A percentile compares a stretch with the other conserved stretches of the same genome.
These are phyloP conservation scores for Spiraea crenata DNA, from an alignment of 331 rosid species.

Conservation along the genomic window DNA sequence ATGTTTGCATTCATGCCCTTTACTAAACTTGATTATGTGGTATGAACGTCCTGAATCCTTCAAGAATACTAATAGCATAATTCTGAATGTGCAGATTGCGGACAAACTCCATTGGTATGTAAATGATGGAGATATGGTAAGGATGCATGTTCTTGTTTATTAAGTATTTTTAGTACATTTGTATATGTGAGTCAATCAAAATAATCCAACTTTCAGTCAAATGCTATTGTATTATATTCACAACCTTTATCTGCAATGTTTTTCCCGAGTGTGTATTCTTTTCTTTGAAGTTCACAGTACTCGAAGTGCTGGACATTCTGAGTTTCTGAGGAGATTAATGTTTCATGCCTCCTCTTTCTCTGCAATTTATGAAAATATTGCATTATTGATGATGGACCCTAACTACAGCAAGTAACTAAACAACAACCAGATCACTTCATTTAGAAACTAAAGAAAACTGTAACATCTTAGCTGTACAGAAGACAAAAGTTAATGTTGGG, in stretches of 20 bases:
- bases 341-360: too few species aligned
- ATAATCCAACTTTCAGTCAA: neutral
- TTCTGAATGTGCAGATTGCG: conserved; percentile 64
- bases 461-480: neutral
- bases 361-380: too few species aligned
- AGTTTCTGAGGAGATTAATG: neutral
- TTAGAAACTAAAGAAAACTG: neutral
- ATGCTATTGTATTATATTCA: neutral
- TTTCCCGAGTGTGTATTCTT: neutral
- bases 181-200: neutral
- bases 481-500: neutral
- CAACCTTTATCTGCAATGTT: neutral
- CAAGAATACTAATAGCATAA: conserved; percentile 23
- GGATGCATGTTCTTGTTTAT: neutral
- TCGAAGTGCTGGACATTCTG: neutral
- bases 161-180: neutral
- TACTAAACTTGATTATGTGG: neutral
- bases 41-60: conserved; percentile 20
- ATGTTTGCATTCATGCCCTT: neutral
- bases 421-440: neutral
- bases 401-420: neutral
- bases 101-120: conserved; percentile 73
- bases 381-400: neutral
- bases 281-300: neutral
- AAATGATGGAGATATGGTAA: conserved; percentile 68